Percentiles rank a stretch among this genome's conserved stretches.
phyloP scores from a whole-genome alignment of 2,329 filamentous ascomycete species.

The Hypoxylon sp. region DNA sequence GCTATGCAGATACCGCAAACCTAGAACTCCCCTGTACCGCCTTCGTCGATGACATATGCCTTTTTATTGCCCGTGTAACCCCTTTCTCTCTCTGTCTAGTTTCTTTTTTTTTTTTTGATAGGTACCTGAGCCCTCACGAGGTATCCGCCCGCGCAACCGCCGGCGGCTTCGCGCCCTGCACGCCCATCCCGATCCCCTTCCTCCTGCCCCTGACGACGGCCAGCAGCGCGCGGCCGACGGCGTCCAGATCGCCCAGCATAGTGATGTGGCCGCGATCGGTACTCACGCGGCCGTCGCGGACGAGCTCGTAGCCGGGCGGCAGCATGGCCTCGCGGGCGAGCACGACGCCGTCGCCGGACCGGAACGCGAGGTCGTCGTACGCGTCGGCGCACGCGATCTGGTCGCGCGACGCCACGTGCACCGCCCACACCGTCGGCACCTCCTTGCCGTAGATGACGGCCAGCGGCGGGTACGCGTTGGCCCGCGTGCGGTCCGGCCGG shows the following conservation, averaged over 20 bases:
- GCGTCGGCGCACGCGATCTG: conserved; percentile 80
- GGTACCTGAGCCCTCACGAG: background rate
- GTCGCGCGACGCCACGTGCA: conserved; percentile 77
- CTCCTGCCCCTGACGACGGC: conserved; percentile 74
- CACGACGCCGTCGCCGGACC: conserved; percentile 89
- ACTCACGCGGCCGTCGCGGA: conserved; percentile 78
- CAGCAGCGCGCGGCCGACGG: conserved; percentile 78
- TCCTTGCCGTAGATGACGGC: conserved; percentile 88
- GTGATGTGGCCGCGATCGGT: conserved; percentile 90
- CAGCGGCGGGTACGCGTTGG: conserved; percentile 85
- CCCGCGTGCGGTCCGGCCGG: conserved; percentile 65
- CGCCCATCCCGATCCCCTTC: conserved; percentile 78
- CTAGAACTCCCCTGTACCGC: background rate
- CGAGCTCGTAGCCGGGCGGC: conserved; percentile 80
- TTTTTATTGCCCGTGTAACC: no score
- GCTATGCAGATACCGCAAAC: conserved; percentile 18
- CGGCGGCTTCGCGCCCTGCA: background rate
- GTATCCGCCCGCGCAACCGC: background rate
- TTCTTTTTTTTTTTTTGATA: no score
- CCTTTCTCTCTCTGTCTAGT: no score
- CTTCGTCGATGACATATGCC: no score
- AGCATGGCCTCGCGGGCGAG: conserved; percentile 87
- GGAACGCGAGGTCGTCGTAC: conserved; percentile 89
- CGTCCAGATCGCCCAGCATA: conserved; percentile 84
- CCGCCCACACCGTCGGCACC: conserved; percentile 86